A percentile compares a stretch with the other conserved stretches of the same genome.
These are phyloP conservation scores for Arachnomyces sp. DNA, from an alignment of 2,329 filamentous ascomycete species.

Conservation along the genomic window DNA sequence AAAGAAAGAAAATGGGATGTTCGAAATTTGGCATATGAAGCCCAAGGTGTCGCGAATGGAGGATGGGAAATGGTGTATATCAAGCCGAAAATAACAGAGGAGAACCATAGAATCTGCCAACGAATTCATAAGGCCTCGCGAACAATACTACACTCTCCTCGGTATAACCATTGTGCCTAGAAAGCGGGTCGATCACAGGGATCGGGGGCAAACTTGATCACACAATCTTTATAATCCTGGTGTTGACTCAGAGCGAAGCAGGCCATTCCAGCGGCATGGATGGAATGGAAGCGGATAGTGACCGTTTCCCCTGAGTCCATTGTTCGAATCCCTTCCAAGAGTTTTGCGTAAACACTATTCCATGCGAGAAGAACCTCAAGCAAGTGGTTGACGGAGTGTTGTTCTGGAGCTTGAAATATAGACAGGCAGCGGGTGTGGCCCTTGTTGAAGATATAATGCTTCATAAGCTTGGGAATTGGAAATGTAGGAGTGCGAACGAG, in stretches of 20 bases:
- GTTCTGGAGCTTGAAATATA: slow-evolving; percentile 10
- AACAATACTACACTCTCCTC: no score
- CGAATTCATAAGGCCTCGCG: no score
- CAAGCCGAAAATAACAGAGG: no score
- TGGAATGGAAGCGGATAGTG: slow-evolving; percentile 12
- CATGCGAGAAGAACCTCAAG: no score
- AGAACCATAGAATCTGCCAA: no score
- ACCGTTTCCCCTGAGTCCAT: background rate
- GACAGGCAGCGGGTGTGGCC: slow-evolving; percentile 22
- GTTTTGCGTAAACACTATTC: no score
- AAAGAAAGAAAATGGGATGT: no score
- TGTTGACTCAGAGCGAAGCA: slow-evolving; percentile 3
- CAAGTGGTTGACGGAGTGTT: slow-evolving; percentile 1
- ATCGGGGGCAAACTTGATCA: slow-evolving; percentile 9
- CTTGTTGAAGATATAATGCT: slow-evolving; percentile 13
- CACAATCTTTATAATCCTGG: slow-evolving; percentile 5
- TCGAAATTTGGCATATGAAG: no score
- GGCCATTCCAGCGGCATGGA: slow-evolving; percentile 9
- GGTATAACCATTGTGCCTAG: background rate
- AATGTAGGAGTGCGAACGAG: slow-evolving; percentile 24
- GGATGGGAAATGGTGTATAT: no score
- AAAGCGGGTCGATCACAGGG: slow-evolving; percentile 10
- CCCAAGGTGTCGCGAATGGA: no score
- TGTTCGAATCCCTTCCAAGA: no score
- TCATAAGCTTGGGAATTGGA: slow-evolving; percentile 19